Percentiles rank a stretch among this genome's conserved stretches.
These are phyloP conservation scores for Triglochin maritima DNA, from an alignment of 106 monocot species.

Conservation along the genomic window DNA sequence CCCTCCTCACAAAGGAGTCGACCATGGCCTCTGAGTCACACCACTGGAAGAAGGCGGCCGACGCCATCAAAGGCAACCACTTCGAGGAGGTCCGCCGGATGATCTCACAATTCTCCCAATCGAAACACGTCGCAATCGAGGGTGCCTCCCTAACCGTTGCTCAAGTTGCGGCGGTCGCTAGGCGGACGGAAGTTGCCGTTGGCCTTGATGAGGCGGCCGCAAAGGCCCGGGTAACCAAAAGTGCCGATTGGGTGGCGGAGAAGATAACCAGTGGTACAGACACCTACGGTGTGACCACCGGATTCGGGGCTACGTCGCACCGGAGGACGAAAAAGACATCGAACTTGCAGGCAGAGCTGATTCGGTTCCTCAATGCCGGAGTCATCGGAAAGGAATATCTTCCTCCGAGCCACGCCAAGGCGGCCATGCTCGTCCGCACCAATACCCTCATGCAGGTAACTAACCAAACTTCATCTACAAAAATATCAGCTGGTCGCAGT, in stretches of 20 bases:
- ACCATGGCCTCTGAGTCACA: slow-evolving; percentile 5
- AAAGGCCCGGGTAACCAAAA: neutral
- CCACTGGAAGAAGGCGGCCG: slow-evolving; percentile 24
- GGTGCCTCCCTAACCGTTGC: slow-evolving; percentile 21
- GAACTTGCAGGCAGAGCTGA: slow-evolving; percentile 31
- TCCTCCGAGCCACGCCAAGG: slow-evolving; percentile 18
- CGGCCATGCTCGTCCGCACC: slow-evolving; percentile 30
- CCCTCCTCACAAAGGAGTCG: too few species aligned
- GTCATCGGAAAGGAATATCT: slow-evolving; percentile 17
- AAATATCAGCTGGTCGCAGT: too few species aligned
- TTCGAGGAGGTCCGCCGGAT: slow-evolving; percentile 30
- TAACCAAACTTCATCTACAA: too few species aligned
- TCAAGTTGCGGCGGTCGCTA: slow-evolving; percentile 14
- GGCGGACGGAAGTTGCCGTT: slow-evolving; percentile 1
- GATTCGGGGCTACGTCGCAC: slow-evolving; percentile 13
- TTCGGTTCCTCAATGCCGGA: slow-evolving; percentile 43
- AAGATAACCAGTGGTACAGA: slow-evolving; percentile 19
- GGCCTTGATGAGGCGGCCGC: neutral
- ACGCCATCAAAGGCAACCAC: slow-evolving; percentile 24
- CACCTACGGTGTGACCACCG: slow-evolving; percentile 16
- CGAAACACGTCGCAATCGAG: slow-evolving; percentile 5
- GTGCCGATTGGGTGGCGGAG: slow-evolving; percentile 17
- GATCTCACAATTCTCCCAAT: slow-evolving; percentile 14
- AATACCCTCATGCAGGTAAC: slow-evolving; percentile 32
- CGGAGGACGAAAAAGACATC: slow-evolving; percentile 30